Conservation (phyloP, 169 alveolate genomes). For the Cyclospora cayetanensis region DNA sequence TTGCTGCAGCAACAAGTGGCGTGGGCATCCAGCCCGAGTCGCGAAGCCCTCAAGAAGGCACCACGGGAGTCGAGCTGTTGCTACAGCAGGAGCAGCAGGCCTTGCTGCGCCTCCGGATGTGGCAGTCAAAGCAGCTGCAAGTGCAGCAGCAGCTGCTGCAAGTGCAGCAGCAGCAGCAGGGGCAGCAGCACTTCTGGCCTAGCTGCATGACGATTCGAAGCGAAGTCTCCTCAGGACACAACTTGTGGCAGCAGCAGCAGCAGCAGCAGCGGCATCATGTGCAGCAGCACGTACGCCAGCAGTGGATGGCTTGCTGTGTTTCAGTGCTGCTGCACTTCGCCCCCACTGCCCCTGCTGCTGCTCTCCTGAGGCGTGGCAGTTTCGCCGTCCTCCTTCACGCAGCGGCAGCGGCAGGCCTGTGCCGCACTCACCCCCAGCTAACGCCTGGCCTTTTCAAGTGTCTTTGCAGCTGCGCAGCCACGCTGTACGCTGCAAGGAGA, state of each 20-base stretch:
- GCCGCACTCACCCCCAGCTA: neutral
- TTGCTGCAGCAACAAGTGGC: neutral
- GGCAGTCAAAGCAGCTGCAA: conserved; percentile 19
- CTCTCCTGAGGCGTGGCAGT: neutral
- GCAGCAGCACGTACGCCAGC: conserved; percentile 36
- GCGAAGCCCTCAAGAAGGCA: neutral
- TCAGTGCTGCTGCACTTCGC: conserved; percentile 32
- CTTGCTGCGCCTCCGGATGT: conserved; percentile 17
- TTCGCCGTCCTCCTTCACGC: conserved; percentile 22
- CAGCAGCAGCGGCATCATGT: conserved; percentile 29
- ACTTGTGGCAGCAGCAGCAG: conserved; percentile 34
- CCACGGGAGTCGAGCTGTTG: conserved; percentile 41
- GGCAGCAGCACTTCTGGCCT: conserved; percentile 16
- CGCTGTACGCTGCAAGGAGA: conserved; percentile 10
- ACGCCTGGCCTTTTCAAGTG: neutral
- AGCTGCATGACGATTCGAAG: conserved; percentile 16
- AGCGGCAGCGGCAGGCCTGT: conserved; percentile 27
- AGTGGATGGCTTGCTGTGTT: conserved; percentile 45
- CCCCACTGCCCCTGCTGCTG: neutral
- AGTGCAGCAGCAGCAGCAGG: conserved; percentile 34
- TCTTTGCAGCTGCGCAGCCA: neutral
- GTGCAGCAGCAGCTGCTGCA: conserved; percentile 1
- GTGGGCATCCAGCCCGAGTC: neutral
- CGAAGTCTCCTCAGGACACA: neutral
- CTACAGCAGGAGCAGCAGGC: conserved; percentile 38